Conservation (phyloP, 164 flowering plant species). For the Saururus chinensis region DNA sequence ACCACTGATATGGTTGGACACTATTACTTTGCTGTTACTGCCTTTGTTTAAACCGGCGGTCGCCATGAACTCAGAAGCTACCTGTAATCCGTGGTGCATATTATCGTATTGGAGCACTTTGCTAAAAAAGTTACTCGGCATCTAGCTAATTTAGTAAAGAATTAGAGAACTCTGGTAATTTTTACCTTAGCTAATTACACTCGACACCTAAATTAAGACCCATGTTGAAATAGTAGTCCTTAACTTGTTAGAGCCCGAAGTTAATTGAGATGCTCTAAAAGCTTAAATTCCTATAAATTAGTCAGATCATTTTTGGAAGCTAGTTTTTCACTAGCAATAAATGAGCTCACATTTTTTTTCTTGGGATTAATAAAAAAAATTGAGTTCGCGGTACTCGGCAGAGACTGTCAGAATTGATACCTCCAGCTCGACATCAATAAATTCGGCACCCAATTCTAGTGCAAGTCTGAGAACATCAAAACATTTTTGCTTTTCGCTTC, state of each 20-base stretch:
- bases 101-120: neutral
- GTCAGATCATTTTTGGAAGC: too few relatives aligned
- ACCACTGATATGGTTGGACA: constrained; percentile 82
- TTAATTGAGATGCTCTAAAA: too few relatives aligned
- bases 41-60: constrained; percentile 53
- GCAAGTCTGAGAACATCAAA: constrained; percentile 35
- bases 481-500: constrained; percentile 33
- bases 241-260: too few relatives aligned
- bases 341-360: too few relatives aligned
- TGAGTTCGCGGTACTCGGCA: neutral
- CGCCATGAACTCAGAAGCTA: constrained; percentile 57
- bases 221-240: too few relatives aligned
- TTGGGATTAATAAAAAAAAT: too few relatives aligned
- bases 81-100: constrained; percentile 29
- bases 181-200: too few relatives aligned
- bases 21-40: constrained; percentile 58
- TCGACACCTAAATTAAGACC: too few relatives aligned
- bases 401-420: constrained; percentile 11
- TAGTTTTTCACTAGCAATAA: too few relatives aligned
- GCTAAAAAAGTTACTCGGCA: neutral
- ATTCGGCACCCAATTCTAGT: constrained; percentile 48
- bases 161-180: too few relatives aligned
- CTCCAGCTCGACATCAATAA: constrained; percentile 52
- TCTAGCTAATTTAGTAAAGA: too few relatives aligned
- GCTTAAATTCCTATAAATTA: too few relatives aligned